Percentiles rank a stretch among this genome's conserved stretches.
phyloP scores from a whole-genome alignment of 2,329 filamentous ascomycete genomes.

The Nakataea oryzae region DNA sequence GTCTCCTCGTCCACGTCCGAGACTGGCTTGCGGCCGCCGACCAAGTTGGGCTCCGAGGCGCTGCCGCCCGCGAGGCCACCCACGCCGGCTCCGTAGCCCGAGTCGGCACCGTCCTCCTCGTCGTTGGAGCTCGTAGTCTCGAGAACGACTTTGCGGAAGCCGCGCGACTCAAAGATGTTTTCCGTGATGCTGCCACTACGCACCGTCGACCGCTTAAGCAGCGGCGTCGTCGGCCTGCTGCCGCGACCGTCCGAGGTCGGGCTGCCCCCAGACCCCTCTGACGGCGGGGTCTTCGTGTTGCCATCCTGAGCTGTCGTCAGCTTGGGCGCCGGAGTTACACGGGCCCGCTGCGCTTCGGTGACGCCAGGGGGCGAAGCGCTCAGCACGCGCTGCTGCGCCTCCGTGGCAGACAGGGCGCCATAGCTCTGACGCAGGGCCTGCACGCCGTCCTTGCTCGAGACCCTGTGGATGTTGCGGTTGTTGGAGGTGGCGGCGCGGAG shows the following conservation, averaged over 20 bases:
- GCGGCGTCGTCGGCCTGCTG: conserved; percentile 5
- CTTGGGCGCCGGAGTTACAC: conserved; percentile 1
- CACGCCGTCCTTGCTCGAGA: conserved; percentile 54
- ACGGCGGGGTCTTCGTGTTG: neutral
- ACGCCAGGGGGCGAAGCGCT: neutral
- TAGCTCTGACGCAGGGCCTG: conserved; percentile 48
- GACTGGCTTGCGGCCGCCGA: neutral
- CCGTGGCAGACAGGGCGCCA: conserved; percentile 26
- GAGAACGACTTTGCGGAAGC: conserved; percentile 65
- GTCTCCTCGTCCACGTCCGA: conserved; percentile 7
- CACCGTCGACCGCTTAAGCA: conserved; percentile 26
- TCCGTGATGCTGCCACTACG: conserved; percentile 72
- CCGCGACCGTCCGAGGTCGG: conserved; percentile 8
- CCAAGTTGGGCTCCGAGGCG: neutral
- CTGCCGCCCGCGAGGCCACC: conserved; percentile 1
- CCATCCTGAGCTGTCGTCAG: neutral
- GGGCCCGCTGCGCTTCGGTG: conserved; percentile 6
- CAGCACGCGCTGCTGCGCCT: conserved; percentile 1
- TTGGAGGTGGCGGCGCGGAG: conserved; percentile 31
- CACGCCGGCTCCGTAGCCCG: neutral
- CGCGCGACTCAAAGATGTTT: conserved; percentile 63
- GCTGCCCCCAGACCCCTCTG: conserved; percentile 4
- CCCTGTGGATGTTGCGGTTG: neutral
- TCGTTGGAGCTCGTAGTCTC: conserved; percentile 23
- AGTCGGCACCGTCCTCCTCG: conserved; percentile 11